Evolutionary conservation across 2,329 filamentous ascomycete genomes (phyloP).

Genomic region (Ambrosiella beaveri): DNA sequence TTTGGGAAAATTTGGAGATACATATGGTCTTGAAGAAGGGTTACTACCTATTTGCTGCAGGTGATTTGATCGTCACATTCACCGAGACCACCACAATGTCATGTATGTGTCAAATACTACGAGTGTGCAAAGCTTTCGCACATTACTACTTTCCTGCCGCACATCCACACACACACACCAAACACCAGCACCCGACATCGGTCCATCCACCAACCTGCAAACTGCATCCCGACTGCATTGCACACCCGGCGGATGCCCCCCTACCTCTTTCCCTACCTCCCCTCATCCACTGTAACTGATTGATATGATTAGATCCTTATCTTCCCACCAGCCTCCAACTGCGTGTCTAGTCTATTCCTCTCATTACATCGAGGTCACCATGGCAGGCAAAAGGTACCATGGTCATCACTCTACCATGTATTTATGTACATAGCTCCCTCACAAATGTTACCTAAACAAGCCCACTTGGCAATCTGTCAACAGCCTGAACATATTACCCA

Average conservation of each 20-base stretch:
- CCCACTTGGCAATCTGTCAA: too few species aligned
- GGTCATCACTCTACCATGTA: too few species aligned
- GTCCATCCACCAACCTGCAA: background rate
- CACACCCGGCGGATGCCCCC: background rate
- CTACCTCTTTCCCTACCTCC: background rate
- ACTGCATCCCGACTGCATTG: background rate
- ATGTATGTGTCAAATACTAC: background rate
- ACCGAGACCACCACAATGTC: background rate
- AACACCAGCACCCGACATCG: background rate
- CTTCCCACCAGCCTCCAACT: background rate
- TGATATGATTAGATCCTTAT: background rate
- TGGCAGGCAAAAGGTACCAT: too few species aligned
- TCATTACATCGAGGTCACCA: too few species aligned
- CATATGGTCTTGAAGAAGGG: background rate
- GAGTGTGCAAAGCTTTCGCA: background rate
- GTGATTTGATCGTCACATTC: too few species aligned
- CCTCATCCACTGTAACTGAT: background rate
- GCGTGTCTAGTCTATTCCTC: background rate
- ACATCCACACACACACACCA: too few species aligned
- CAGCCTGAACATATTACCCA: too few species aligned
- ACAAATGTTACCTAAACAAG: too few species aligned
- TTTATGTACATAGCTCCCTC: too few species aligned
- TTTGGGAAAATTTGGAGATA: background rate
- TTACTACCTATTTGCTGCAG: background rate
- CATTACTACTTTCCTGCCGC: too few species aligned